These are phyloP conservation scores for Corrigiola litoralis DNA, from an alignment of 179 eudicot genomes.

Conservation along the genomic window DNA sequence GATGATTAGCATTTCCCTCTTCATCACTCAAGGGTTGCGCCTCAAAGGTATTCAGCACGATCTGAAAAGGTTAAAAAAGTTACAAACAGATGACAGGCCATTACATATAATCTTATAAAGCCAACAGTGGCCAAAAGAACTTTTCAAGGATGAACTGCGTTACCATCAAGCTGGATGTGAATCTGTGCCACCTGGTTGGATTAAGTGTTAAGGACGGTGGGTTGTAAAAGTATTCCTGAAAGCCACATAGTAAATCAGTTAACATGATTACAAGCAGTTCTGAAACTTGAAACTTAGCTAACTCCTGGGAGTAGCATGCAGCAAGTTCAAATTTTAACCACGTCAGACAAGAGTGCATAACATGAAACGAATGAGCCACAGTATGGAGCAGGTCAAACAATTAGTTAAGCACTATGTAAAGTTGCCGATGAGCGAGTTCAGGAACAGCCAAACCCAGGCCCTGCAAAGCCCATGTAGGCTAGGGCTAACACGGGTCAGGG, in stretches of 20 bases:
- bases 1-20: slow-evolving; percentile 80
- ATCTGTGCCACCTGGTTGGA: slow-evolving; percentile 85
- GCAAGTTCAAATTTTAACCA: background rate
- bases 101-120: background rate
- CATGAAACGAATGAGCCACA: no score
- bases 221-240: slow-evolving; percentile 84
- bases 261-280: background rate
- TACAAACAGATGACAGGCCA: background rate
- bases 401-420: no score
- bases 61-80: slow-evolving; percentile 30
- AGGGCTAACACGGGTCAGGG: no score
- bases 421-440: no score
- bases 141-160: slow-evolving; percentile 1
- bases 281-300: background rate
- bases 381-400: no score
- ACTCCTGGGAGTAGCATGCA: background rate
- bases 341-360: no score
- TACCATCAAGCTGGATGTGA: slow-evolving; percentile 84
- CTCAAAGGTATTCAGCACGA: slow-evolving; percentile 86
- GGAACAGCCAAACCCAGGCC: no score
- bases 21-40: slow-evolving; percentile 99
- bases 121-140: background rate
- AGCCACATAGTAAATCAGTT: background rate
- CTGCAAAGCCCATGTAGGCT: no score
- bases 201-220: slow-evolving; percentile 67